Evolutionary conservation across 2,329 filamentous ascomycete genomes (phyloP).

Genomic region (Ilyonectria sp.): DNA sequence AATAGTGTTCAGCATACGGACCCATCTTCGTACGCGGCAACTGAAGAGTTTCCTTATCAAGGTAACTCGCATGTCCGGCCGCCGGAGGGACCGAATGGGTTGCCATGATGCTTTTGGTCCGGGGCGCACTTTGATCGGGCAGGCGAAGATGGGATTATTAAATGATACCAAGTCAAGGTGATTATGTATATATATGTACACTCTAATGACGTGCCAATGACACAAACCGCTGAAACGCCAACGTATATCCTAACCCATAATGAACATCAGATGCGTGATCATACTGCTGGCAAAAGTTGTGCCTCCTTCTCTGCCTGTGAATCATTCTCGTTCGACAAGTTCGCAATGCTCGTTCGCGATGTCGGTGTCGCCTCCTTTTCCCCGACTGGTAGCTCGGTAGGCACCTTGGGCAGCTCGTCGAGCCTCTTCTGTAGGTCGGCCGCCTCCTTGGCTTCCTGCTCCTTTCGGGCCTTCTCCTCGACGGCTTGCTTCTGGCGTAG

Average conservation of each 20-base stretch:
- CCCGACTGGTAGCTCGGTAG: slow-evolving; percentile 53
- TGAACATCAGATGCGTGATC: slow-evolving; percentile 37
- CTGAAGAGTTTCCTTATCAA: not conserved
- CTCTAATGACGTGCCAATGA: slow-evolving; percentile 29
- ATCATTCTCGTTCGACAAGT: slow-evolving; percentile 48
- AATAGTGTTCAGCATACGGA: not conserved
- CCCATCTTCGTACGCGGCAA: not conserved
- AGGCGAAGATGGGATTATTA: slow-evolving; percentile 1
- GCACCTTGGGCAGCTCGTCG: slow-evolving; percentile 63
- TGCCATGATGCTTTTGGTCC: not conserved
- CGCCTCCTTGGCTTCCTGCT: slow-evolving; percentile 60
- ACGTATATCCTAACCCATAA: slow-evolving; percentile 24
- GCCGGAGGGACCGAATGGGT: not conserved
- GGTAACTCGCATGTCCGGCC: not conserved
- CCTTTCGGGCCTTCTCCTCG: slow-evolving; percentile 59
- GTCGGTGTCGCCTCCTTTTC: slow-evolving; percentile 51
- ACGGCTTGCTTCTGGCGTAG: slow-evolving; percentile 61
- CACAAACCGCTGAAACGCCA: slow-evolving; percentile 25
- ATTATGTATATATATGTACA: slow-evolving; percentile 25
- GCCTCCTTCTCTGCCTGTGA: slow-evolving; percentile 46
- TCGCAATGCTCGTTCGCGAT: slow-evolving; percentile 56
- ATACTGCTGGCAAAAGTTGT: slow-evolving; percentile 18
- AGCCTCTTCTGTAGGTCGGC: slow-evolving; percentile 68
- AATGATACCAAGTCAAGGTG: slow-evolving; percentile 26
- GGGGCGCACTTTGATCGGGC: not conserved